Evolutionary conservation across 306 rosid genomes (phyloP).

Genomic region (Hippophae gyantsensis): DNA sequence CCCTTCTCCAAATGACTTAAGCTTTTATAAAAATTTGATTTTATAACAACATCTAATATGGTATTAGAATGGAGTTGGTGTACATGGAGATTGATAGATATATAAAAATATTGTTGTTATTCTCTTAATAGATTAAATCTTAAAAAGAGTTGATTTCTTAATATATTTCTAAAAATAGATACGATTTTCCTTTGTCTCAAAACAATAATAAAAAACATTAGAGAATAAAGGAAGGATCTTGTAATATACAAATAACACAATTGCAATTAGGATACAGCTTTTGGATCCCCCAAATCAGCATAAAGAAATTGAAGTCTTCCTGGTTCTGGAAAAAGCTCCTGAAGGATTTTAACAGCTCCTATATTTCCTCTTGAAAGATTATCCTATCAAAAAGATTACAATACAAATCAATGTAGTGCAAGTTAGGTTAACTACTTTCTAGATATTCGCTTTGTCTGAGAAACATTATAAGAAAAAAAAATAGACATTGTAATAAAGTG

Average conservation of each 20-base stretch:
- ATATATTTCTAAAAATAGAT: background rate
- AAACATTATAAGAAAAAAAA: background rate
- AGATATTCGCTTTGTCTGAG: background rate
- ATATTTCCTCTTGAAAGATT: conserved; percentile 82
- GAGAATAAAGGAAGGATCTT: background rate
- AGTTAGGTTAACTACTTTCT: background rate
- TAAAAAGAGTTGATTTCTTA: too few species aligned
- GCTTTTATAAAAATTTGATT: too few species aligned
- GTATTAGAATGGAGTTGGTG: too few species aligned
- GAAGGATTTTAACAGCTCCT: conserved; percentile 77
- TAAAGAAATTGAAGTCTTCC: conserved; percentile 90
- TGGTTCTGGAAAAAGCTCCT: conserved; percentile 56
- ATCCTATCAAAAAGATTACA: conserved; percentile 35
- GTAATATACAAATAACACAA: background rate
- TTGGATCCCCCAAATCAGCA: conserved; percentile 79
- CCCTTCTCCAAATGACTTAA: too few species aligned
- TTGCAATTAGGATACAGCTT: conserved; percentile 52
- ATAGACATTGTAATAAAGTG: background rate
- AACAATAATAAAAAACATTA: background rate
- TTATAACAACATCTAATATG: too few species aligned
- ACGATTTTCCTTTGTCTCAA: background rate
- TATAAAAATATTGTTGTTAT: conserved; percentile 10
- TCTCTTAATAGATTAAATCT: too few species aligned
- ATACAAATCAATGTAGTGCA: background rate
- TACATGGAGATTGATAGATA: background rate